A percentile compares a stretch with the other conserved stretches of the same genome.
phyloP scores from a whole-genome alignment of 2,329 filamentous ascomycete species.

The Diaporthe capsici region DNA sequence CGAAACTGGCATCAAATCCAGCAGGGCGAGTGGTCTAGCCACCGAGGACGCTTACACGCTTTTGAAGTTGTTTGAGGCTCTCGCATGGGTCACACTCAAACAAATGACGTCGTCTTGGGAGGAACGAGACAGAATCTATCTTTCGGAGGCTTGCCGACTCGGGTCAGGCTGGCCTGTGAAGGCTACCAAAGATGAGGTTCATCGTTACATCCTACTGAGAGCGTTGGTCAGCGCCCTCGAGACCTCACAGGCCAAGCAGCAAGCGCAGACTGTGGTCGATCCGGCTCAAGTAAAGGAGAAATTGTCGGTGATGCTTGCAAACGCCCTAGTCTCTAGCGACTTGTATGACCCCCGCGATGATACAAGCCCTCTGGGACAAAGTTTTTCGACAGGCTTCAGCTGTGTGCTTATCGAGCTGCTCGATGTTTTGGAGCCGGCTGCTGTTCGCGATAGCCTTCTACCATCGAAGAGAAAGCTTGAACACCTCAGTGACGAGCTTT shows the following conservation, averaged over 20 bases:
- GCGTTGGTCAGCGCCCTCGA: constrained; percentile 32
- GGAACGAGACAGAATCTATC: constrained; percentile 42
- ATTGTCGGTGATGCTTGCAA: constrained; percentile 15
- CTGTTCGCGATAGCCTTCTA: constrained; percentile 36
- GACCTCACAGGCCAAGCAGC: constrained; percentile 21
- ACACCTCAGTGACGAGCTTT: constrained; percentile 43
- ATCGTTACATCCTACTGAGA: constrained; percentile 35
- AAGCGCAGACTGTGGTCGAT: constrained; percentile 14
- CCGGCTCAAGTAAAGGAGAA: not conserved
- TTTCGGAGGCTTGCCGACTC: constrained; percentile 36
- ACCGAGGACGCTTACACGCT: constrained; percentile 23
- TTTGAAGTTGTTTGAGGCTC: constrained; percentile 37
- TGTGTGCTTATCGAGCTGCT: constrained; percentile 40
- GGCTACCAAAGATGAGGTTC: constrained; percentile 3
- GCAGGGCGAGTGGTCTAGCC: not conserved
- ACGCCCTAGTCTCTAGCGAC: not conserved
- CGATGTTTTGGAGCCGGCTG: constrained; percentile 42
- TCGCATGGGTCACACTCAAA: constrained; percentile 36
- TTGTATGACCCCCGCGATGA: not conserved
- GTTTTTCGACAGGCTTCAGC: constrained; percentile 34
- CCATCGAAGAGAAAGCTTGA: constrained; percentile 39
- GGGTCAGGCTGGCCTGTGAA: constrained; percentile 25
- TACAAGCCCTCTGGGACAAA: not conserved
- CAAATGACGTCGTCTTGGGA: constrained; percentile 43
- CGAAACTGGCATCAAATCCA: constrained; percentile 16